phyloP scores from a whole-genome alignment of 2,329 filamentous ascomycete species.

The Celoporthe dispersa region DNA sequence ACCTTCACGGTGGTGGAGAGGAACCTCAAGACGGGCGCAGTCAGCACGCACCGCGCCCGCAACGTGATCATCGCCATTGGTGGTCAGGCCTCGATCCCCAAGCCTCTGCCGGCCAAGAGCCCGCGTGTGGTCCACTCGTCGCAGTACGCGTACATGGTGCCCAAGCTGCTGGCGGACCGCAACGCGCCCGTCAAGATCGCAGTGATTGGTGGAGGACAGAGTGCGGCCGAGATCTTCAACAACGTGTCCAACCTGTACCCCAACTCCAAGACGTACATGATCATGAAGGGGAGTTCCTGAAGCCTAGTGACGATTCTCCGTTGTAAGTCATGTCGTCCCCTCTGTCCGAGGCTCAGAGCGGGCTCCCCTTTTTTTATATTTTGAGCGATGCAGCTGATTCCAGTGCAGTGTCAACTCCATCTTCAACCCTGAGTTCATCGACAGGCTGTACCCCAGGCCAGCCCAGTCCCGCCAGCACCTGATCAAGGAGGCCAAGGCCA shows the following conservation, averaged over 20 bases:
- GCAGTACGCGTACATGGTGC: conserved; percentile 72
- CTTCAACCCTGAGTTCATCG: conserved; percentile 87
- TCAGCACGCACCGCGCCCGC: conserved; percentile 59
- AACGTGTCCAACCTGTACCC: conserved; percentile 84
- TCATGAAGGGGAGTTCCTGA: conserved; percentile 85
- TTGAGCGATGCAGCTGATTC: not conserved
- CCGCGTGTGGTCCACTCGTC: conserved; percentile 86
- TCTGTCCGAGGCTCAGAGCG: not conserved
- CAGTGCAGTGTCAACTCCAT: conserved; percentile 84
- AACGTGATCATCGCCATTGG: conserved; percentile 68
- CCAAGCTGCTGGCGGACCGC: conserved; percentile 60
- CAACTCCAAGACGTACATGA: conserved; percentile 74
- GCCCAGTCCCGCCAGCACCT: conserved; percentile 63
- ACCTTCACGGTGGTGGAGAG: conserved; percentile 71
- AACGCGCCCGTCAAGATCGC: conserved; percentile 72
- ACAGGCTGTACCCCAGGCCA: conserved; percentile 73
- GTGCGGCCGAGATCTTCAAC: conserved; percentile 93
- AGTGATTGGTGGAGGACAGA: conserved; percentile 88
- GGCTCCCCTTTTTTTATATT: no score
- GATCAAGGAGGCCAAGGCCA: conserved; percentile 74
- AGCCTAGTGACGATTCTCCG: conserved; percentile 92
- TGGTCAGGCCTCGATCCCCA: conserved; percentile 71
- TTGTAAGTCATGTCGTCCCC: conserved; percentile 65
- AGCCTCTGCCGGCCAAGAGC: conserved; percentile 69
- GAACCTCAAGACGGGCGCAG: conserved; percentile 60